Evolutionary conservation across 75 land plant genomes (phyloP).

Genomic region (Chamaecyparis obtusa): DNA sequence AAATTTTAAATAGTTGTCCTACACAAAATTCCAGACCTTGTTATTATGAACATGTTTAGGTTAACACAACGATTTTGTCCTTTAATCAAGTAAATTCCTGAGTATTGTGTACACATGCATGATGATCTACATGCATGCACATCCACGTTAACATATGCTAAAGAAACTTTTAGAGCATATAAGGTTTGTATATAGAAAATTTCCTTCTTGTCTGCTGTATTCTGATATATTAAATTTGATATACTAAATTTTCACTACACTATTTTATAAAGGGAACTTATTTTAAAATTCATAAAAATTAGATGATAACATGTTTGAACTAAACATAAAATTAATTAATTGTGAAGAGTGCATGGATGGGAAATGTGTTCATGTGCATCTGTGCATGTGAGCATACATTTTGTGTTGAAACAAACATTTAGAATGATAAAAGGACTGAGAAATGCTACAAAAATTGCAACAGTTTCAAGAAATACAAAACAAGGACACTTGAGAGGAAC

Average conservation of each 20-base stretch:
- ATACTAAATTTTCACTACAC: not conserved
- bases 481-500: not conserved
- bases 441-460: not conserved
- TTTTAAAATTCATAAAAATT: not conserved
- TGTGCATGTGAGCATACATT: not conserved
- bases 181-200: not conserved
- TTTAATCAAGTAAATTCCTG: not conserved
- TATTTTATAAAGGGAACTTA: not conserved
- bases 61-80: not conserved
- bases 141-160: not conserved
- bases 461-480: not conserved
- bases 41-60: not conserved
- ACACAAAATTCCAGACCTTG: not conserved
- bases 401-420: not conserved
- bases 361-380: not conserved
- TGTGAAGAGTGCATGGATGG: not conserved
- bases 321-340: not conserved
- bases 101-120: not conserved
- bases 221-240: not conserved
- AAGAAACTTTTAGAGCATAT: not conserved
- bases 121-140: not conserved
- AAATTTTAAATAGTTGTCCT: not conserved
- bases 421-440: not conserved
- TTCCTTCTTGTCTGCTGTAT: not conserved
- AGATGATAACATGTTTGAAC: not conserved